phyloP scores from a whole-genome alignment of 768 basidiomycete species.

The Lyophyllum atratum region DNA sequence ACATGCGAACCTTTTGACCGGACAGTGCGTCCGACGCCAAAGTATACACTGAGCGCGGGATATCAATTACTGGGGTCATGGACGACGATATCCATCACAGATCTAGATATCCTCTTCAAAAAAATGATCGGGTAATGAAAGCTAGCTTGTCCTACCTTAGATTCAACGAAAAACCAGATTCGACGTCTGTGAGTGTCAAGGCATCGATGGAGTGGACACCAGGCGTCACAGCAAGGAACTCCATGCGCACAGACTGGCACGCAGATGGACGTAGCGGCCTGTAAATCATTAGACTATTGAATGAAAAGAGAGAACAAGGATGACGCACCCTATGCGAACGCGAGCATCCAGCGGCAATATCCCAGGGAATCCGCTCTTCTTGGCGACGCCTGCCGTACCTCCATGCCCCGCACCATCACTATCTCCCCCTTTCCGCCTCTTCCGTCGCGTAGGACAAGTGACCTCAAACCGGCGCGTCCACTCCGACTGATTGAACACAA shows the following conservation, averaged over 20 bases:
- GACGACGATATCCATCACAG: constrained; percentile 75
- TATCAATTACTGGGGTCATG: constrained; percentile 48
- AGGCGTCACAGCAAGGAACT: constrained; percentile 77
- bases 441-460: constrained; percentile 59
- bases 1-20: no score
- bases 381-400: constrained; percentile 29
- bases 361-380: constrained; percentile 53
- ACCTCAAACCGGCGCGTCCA: constrained; percentile 81
- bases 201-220: constrained; percentile 79
- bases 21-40: no score
- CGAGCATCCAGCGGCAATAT: constrained; percentile 78
- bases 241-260: constrained; percentile 86
- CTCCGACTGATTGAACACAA: constrained; percentile 80
- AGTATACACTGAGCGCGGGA: background rate
- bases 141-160: constrained; percentile 49
- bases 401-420: constrained; percentile 18
- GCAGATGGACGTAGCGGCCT: constrained; percentile 81
- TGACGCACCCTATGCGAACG: constrained; percentile 74
- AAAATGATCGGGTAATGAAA: background rate
- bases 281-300: background rate
- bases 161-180: constrained; percentile 71
- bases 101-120: constrained; percentile 40
- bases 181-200: constrained; percentile 73
- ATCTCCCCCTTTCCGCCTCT: constrained; percentile 40
- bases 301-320: background rate